Evolutionary conservation across 768 basidiomycete genomes (phyloP).

Genomic region (Cyclocybe aegerita): DNA sequence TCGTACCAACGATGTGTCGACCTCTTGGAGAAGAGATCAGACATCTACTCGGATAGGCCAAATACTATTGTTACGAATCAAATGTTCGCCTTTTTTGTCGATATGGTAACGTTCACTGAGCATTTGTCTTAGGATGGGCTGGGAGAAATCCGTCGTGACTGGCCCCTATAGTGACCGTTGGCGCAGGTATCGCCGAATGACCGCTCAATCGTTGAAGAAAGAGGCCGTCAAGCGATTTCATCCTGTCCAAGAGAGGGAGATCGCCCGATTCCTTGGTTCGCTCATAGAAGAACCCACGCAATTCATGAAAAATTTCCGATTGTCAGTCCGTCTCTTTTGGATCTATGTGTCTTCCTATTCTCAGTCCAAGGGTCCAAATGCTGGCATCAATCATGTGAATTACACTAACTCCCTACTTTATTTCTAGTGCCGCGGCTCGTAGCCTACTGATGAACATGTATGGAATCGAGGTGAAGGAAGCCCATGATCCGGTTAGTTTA

Average conservation of each 20-base stretch:
- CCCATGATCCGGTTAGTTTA: conserved; percentile 19
- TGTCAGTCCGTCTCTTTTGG: conserved; percentile 16
- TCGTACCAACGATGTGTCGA: conserved; percentile 22
- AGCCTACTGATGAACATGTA: conserved; percentile 23
- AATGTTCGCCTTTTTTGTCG: conserved; percentile 6
- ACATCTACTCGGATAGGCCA: conserved; percentile 27
- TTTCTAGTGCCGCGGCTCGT: conserved; percentile 20
- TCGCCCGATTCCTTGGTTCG: conserved; percentile 16
- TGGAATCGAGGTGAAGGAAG: conserved; percentile 21
- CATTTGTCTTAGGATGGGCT: conserved; percentile 19
- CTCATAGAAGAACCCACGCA: conserved; percentile 20
- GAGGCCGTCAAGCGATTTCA: conserved; percentile 20
- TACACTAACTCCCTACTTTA: background rate
- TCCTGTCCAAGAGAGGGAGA: conserved; percentile 21
- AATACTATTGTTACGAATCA: conserved; percentile 16
- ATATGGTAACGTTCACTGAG: background rate
- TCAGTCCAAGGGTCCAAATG: background rate
- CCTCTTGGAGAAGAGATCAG: conserved; percentile 26
- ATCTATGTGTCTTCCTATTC: background rate
- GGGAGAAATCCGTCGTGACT: conserved; percentile 19
- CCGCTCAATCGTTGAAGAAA: conserved; percentile 22
- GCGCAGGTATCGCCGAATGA: conserved; percentile 25
- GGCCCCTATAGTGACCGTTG: conserved; percentile 26
- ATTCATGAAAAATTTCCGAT: conserved; percentile 24
- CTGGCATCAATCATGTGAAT: background rate